These are phyloP conservation scores for Mucor lusitanicus DNA, from an alignment of 371 early-diverging fungal species.

Conservation along the genomic window DNA sequence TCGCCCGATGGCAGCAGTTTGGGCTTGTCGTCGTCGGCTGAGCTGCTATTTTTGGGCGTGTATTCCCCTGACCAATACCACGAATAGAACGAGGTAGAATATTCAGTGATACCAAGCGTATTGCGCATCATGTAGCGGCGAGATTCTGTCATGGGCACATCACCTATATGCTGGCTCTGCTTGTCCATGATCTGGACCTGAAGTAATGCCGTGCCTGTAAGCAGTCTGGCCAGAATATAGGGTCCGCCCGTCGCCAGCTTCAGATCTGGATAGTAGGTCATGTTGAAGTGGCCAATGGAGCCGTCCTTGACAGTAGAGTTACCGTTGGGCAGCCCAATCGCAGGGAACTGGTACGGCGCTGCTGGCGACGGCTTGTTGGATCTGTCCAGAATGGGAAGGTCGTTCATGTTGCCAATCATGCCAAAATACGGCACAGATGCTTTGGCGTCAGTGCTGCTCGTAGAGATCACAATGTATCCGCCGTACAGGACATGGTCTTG, in stretches of 20 bases:
- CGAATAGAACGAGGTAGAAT: slow-evolving; percentile 10
- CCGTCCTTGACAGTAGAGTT: neutral
- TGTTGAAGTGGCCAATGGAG: slow-evolving; percentile 7
- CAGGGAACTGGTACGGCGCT: slow-evolving; percentile 21
- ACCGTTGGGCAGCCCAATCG: slow-evolving; percentile 20
- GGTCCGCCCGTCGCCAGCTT: slow-evolving; percentile 4
- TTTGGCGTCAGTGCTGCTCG: neutral
- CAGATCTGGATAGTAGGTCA: neutral
- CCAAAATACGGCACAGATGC: slow-evolving; percentile 32
- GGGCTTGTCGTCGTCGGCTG: slow-evolving; percentile 3
- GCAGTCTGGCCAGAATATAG: slow-evolving; percentile 20
- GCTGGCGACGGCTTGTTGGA: neutral
- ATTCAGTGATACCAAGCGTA: slow-evolving; percentile 11
- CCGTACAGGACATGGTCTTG: slow-evolving; percentile 28
- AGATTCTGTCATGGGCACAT: slow-evolving; percentile 18
- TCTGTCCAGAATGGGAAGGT: slow-evolving; percentile 26
- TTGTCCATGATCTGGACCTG: slow-evolving; percentile 22
- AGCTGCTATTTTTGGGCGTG: slow-evolving; percentile 14
- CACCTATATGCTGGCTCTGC: slow-evolving; percentile 16
- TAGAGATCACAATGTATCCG: slow-evolving; percentile 19
- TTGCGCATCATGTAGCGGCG: slow-evolving; percentile 27
- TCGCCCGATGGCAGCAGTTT: slow-evolving; percentile 10
- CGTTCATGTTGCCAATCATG: slow-evolving; percentile 33
- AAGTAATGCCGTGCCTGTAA: slow-evolving; percentile 25
- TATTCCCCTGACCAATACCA: slow-evolving; percentile 33